Percentiles rank a stretch among this genome's conserved stretches.
phyloP scores from a whole-genome alignment of 1,284 basidiomycete species.

The Coniophora puteana region DNA sequence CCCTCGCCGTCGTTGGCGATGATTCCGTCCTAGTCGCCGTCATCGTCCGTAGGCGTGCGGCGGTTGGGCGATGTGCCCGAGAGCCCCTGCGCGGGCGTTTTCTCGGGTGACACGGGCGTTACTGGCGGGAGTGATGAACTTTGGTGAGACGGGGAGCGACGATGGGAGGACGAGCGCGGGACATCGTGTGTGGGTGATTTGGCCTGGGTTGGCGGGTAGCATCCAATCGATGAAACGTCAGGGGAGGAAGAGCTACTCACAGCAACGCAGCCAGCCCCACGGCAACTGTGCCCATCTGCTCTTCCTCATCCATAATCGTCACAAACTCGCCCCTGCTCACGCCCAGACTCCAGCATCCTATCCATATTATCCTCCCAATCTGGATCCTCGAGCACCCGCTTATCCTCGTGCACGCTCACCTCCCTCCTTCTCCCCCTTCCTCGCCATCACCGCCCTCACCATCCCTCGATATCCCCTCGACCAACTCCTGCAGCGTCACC shows the following conservation, averaged over 20 bases:
- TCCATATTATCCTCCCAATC: constrained; percentile 87
- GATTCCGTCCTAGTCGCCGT: too few species aligned
- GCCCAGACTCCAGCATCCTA: constrained; percentile 68
- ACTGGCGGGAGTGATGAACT: too few species aligned
- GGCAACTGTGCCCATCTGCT: constrained; percentile 68
- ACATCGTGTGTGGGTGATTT: constrained; percentile 45
- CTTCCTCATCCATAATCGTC: constrained; percentile 86
- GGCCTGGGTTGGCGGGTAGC: constrained; percentile 35
- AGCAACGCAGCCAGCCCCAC: constrained; percentile 69
- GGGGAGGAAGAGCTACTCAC: constrained; percentile 46
- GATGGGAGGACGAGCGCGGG: constrained; percentile 57
- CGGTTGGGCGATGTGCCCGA: too few species aligned
- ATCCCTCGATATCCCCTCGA: constrained; percentile 63
- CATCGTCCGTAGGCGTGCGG: too few species aligned
- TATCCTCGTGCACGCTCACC: constrained; percentile 85
- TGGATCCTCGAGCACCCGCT: constrained; percentile 78
- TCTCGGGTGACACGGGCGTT: too few species aligned
- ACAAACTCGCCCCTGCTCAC: constrained; percentile 79
- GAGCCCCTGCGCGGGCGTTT: too few species aligned
- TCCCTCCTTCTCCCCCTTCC: constrained; percentile 44
- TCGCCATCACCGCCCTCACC: constrained; percentile 31
- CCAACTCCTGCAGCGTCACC: constrained; percentile 69
- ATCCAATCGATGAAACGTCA: constrained; percentile 3
- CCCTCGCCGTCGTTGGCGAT: constrained; percentile 38
- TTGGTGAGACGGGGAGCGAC: too few species aligned